phyloP scores from a whole-genome alignment of 2,329 filamentous ascomycete genomes.

The Alternaria dauci region DNA sequence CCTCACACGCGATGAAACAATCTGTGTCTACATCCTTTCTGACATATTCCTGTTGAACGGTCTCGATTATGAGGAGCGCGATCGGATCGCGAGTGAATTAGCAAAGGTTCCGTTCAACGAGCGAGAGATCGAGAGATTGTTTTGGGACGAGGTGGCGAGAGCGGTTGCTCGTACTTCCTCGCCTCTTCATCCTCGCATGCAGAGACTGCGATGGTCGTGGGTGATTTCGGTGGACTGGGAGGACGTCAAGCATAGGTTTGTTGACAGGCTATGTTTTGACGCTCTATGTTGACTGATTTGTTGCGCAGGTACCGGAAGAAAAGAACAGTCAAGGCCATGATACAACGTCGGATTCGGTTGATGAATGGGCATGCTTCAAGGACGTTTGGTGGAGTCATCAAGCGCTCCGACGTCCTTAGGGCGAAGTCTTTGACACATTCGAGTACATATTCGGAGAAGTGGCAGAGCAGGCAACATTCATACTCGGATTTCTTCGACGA shows the following conservation, averaged over 20 bases:
- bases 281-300: not conserved
- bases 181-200: not conserved
- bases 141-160: not conserved
- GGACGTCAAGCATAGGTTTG: not conserved
- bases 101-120: not conserved
- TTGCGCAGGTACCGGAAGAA: not conserved
- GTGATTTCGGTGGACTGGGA: not conserved
- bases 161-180: not conserved
- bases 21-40: not conserved
- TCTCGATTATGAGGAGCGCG: not conserved
- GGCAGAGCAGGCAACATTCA: no score
- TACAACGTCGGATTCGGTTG: not conserved
- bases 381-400: no score
- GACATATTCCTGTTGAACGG: not conserved
- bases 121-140: not conserved
- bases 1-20: not conserved
- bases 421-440: no score
- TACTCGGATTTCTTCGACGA: no score
- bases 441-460: no score
- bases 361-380: no score
- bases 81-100: not conserved
- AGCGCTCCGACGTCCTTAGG: no score
- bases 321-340: not conserved
- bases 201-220: not conserved
- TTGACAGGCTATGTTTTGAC: not conserved